Evolutionary conservation across 331 rosid species (phyloP).

Genomic region (Rhamnella rubrinervis): DNA sequence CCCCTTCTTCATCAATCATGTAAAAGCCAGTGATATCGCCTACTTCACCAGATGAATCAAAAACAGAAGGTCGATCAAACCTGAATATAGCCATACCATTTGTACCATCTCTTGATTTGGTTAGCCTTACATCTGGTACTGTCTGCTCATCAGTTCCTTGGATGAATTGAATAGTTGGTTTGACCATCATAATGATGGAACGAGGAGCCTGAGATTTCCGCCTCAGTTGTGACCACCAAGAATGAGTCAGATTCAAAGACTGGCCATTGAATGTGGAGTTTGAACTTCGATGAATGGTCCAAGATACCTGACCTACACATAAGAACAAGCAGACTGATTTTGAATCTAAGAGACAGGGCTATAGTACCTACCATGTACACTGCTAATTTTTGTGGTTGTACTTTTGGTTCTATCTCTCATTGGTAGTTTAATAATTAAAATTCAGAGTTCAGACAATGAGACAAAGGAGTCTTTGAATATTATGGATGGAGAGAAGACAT

Average conservation of each 20-base stretch:
- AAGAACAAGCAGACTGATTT: neutral
- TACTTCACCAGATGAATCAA: conserved; percentile 90
- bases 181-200: conserved; percentile 53
- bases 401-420: neutral
- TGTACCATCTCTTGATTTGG: conserved; percentile 91
- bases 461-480: too few species aligned
- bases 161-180: conserved; percentile 83
- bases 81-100: conserved; percentile 89
- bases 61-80: conserved; percentile 92
- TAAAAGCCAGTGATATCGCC: conserved; percentile 94
- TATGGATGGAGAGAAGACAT: too few species aligned
- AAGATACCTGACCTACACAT: conserved; percentile 45
- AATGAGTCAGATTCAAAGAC: conserved; percentile 36
- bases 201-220: conserved; percentile 13
- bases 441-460: too few species aligned
- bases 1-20: conserved; percentile 98
- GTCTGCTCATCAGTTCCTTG: conserved; percentile 97
- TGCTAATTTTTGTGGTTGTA: neutral
- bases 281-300: conserved; percentile 42
- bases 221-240: conserved; percentile 31
- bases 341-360: conserved; percentile 2
- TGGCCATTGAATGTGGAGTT: conserved; percentile 68
- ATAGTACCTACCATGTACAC: neutral
- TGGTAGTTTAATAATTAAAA: too few species aligned
- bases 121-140: conserved; percentile 83